phyloP scores from a whole-genome alignment of 129 eudicot species.

The Arctium lappa region DNA sequence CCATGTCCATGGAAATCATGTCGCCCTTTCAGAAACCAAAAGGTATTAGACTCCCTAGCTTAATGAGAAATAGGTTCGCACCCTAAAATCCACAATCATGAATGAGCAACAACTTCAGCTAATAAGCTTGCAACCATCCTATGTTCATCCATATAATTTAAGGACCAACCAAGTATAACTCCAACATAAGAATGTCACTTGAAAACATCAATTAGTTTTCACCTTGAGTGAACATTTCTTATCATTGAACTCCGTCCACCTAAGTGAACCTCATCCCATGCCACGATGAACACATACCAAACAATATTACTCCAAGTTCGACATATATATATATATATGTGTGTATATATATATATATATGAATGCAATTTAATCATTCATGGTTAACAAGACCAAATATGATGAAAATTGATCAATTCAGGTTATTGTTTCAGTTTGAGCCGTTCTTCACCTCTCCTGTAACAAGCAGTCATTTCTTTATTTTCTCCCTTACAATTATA shows the following conservation, averaged over 20 bases:
- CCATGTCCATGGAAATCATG: background rate
- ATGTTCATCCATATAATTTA: background rate
- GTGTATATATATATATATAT: no score
- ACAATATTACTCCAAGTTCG: no score
- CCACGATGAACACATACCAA: no score
- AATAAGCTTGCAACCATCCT: background rate
- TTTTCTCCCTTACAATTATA: no score
- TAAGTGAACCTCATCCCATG: background rate
- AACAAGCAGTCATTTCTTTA: no score
- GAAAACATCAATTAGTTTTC: background rate
- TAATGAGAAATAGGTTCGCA: background rate
- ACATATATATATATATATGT: no score
- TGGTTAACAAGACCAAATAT: no score
- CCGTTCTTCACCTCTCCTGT: no score
- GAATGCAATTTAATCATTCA: no score
- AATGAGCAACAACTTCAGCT: background rate
- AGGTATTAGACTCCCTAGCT: background rate
- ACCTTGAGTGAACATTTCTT: background rate
- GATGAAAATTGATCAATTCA: no score
- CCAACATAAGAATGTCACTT: background rate
- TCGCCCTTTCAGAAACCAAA: background rate
- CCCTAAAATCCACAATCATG: background rate
- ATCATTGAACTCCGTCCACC: background rate
- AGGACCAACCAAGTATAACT: background rate
- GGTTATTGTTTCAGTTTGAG: no score